These are phyloP conservation scores for Jamesozyma lodderae DNA, from an alignment of 805 yeast species.

Conservation along the genomic window DNA sequence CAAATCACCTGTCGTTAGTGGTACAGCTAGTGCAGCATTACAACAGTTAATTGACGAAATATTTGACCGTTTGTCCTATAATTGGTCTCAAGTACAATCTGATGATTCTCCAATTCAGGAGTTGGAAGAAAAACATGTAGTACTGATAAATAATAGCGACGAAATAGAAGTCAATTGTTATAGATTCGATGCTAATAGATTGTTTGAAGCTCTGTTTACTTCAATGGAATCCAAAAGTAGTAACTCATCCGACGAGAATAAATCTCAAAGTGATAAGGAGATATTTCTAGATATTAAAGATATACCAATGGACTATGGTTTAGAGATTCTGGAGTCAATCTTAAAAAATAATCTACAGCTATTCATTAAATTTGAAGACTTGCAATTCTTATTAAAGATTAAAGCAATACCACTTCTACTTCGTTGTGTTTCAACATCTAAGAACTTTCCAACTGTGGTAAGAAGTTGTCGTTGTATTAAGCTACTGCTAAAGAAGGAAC, in stretches of 20 bases:
- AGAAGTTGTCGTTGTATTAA: slow-evolving; percentile 67
- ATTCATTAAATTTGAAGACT: slow-evolving; percentile 52
- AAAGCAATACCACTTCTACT: slow-evolving; percentile 70
- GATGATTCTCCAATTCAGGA: slow-evolving; percentile 10
- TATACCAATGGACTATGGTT: slow-evolving; percentile 55
- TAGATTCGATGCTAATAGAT: slow-evolving; percentile 60
- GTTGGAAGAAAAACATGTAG: slow-evolving; percentile 27
- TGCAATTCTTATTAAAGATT: slow-evolving; percentile 55
- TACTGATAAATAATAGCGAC: slow-evolving; percentile 40
- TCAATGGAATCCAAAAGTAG: slow-evolving; percentile 24
- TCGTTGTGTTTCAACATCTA: slow-evolving; percentile 47
- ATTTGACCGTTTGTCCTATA: slow-evolving; percentile 50
- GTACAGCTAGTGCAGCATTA: slow-evolving; percentile 88
- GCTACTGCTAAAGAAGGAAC: slow-evolving; percentile 49
- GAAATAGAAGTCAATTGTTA: slow-evolving; percentile 38
- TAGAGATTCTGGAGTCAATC: slow-evolving; percentile 78
- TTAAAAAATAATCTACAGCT: slow-evolving; percentile 51
- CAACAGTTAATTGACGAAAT: slow-evolving; percentile 75
- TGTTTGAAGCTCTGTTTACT: slow-evolving; percentile 65
- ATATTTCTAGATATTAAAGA: slow-evolving; percentile 41
- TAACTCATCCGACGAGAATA: background rate
- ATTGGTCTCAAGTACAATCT: slow-evolving; percentile 3
- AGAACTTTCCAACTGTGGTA: slow-evolving; percentile 55
- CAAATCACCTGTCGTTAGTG: slow-evolving; percentile 67
- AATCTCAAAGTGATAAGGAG: slow-evolving; percentile 3